Conservation (phyloP, 2,329 filamentous ascomycete species). For the Penicillium polonicum region DNA sequence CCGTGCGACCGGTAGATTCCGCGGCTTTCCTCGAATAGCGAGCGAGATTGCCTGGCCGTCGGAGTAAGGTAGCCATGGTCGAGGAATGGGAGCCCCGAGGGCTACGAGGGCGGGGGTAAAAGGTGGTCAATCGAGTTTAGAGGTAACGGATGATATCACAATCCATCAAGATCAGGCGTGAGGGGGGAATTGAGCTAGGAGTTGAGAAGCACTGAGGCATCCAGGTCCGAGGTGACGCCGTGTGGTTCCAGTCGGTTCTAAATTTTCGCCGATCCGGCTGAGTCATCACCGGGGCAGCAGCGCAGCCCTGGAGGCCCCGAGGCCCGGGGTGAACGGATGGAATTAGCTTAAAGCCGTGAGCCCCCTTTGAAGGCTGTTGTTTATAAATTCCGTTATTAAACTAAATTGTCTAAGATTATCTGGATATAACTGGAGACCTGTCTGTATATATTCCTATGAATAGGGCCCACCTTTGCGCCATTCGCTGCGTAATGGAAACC, state of each 20-base stretch:
- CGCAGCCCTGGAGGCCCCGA: background rate
- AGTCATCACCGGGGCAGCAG: conserved; percentile 30
- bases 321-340: background rate
- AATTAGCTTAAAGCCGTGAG: conserved; percentile 11
- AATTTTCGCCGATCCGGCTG: conserved; percentile 37
- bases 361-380: background rate
- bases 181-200: conserved; percentile 14
- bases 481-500: conserved; percentile 6
- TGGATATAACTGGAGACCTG: background rate
- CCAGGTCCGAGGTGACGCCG: conserved; percentile 17
- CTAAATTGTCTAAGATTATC: background rate
- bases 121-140: conserved; percentile 26
- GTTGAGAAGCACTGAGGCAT: conserved; percentile 27
- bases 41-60: conserved; percentile 65
- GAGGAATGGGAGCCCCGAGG: conserved; percentile 38
- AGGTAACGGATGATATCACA: conserved; percentile 21
- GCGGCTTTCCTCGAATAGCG: conserved; percentile 59
- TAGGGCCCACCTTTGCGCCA: conserved; percentile 1
- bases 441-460: conserved; percentile 1
- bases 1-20: conserved; percentile 52
- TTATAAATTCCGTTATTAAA: background rate
- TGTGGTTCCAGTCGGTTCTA: conserved; percentile 26
- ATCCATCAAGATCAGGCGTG: conserved; percentile 29
- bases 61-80: conserved; percentile 66
- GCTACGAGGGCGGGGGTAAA: conserved; percentile 25